These are phyloP conservation scores for Epichloe hybrida DNA, from an alignment of 2,329 filamentous ascomycete species.

Conservation along the genomic window DNA sequence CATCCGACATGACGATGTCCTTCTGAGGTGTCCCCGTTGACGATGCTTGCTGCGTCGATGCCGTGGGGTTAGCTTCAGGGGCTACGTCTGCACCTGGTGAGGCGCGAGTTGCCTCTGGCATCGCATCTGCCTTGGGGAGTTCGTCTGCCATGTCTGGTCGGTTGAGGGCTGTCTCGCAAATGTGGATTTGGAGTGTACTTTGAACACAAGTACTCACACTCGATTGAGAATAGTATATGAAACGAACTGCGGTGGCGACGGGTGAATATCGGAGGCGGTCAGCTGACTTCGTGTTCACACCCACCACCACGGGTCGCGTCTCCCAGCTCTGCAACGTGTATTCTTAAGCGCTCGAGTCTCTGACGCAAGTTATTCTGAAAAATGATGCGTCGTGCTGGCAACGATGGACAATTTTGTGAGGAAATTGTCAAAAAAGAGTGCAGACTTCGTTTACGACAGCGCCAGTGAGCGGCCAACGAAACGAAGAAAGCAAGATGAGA, in stretches of 20 bases:
- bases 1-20: conserved; percentile 32
- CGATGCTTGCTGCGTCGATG: conserved; percentile 1
- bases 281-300: conserved; percentile 25
- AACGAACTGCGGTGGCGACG: background rate
- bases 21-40: conserved; percentile 15
- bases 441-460: conserved; percentile 4
- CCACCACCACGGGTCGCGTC: conserved; percentile 3
- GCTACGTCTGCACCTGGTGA: conserved; percentile 11
- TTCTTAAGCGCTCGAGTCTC: background rate
- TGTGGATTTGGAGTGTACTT: background rate
- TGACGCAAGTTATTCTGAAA: background rate
- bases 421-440: conserved; percentile 13
- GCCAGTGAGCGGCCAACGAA: conserved; percentile 16
- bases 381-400: conserved; percentile 5
- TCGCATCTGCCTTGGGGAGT: too few relatives aligned
- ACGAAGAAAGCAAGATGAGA: conserved; percentile 16
- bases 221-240: too few relatives aligned
- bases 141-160: conserved; percentile 19
- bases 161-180: background rate
- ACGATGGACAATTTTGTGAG: conserved; percentile 27
- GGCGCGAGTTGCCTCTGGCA: conserved; percentile 10
- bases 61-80: conserved; percentile 9
- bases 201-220: background rate
- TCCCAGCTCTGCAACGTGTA: background rate
- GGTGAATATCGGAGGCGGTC: conserved; percentile 12